Evolutionary conservation across 2,329 filamentous ascomycete genomes (phyloP), one percentile per base, ranked within the genome.

Genomic region (Pseudovirgaria hyperparasitica): DNA sequence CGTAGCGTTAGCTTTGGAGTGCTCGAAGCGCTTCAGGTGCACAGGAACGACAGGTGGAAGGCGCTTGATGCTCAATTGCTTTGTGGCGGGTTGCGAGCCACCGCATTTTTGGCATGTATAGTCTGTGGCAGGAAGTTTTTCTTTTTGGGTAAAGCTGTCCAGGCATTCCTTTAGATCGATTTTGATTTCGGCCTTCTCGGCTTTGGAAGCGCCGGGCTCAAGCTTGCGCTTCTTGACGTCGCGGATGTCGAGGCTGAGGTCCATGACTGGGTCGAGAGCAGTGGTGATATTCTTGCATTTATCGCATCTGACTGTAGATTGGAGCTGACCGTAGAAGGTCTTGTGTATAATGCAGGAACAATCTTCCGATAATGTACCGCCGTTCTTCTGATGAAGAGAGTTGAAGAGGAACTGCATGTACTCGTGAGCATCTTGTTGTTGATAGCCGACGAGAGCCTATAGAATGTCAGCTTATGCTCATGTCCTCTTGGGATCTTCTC

Each of bases 321-420:
- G 81, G 34, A 92, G 72, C 49, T 92, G 87, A 34, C 90, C 90
- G 50, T 87, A 92, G 46, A 94, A 94, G 1, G 82, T 86, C 47
- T 87, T 81, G 51, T 96, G 90, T 40, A 96, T 79, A 43, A 96
- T 82, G 54, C 87, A 98, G 32, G 76, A 72, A 61, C 90, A 96
- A 39, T 54, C 46, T 5, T 33, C 29, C 42, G 26, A 28, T 22
- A 46, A 40, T 4, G 47, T 43, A 24, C 81, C 76, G 9, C 76
- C 76, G 41, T 86, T 90, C 21, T 84, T 63, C 7, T 60, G 73
- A 48, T 94, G 87, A 10, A 98, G 66, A 42, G 90, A 82, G 57
- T 94, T 87, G 19, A 92, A 78, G 18, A 96, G 70, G 46, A 92
- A 94, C 49, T 93, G 85, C 53, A 94, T 92, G 57, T 92, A 96